Evolutionary conservation across 106 monocot genomes (phyloP), one percentile per base, ranked within the genome.

Genomic region (Dendrobium catenatum): DNA sequence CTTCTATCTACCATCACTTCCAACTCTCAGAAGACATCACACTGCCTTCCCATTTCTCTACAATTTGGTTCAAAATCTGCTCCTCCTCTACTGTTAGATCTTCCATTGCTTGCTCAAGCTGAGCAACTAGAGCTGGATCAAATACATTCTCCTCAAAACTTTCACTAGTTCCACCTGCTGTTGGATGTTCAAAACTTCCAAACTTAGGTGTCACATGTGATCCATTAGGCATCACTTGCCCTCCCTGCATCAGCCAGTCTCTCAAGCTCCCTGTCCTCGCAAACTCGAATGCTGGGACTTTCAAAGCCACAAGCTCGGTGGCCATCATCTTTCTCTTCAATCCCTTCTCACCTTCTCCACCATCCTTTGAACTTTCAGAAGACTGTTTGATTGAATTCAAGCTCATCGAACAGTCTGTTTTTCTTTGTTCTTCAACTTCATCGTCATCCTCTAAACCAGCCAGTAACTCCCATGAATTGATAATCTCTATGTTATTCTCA

Each of bases 391-490:
- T 42, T 37, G 74, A 5, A 44, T 44, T 74, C 74, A 22, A 43
- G 43, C 19, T 74, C 42, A n/a, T 74, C 0, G 43, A 44, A 74
- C 18, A 44, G 19, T 4, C 49, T 76, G n/a, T 17, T 49, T 48
- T 27, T 11, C 5, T 7, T 11, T 24, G 4, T 9, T 19, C 75
- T 47, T 22, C 75, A 0, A 11, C 76, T 76, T 42, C 41, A 2
- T 26, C 49, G 5, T 76, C 24, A 2, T 47, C 76, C 13, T 49
- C 49, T 27, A 88, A 78, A 18, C 84, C 91, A 27, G 86, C 84
- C 74, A 95, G 72, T 76, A 93, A 75, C 47, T 93, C 93, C 82
- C 83, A 87, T 24, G 89, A 27, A 42, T 95, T 81, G 83, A 95
- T 89, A 19, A 83, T 90, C 47, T 92, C 95, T 4, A 90, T 76